Evolutionary conservation across 805 yeast species (phyloP).

Genomic region (Monosporozyma aerobia): DNA sequence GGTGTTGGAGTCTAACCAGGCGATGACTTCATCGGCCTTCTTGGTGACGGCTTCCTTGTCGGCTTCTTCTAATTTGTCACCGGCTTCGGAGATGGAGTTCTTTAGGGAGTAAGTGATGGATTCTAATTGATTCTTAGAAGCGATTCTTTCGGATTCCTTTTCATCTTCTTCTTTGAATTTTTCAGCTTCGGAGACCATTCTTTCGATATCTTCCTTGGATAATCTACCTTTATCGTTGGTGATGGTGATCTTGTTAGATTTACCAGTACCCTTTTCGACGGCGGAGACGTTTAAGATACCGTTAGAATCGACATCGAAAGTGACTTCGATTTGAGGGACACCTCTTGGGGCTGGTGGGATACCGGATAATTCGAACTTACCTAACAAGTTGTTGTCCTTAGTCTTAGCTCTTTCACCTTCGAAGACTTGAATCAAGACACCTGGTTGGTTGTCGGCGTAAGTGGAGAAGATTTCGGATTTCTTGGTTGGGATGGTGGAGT

Average conservation of each 20-base stretch:
- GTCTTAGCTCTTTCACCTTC: slow-evolving; percentile 99
- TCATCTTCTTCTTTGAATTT: slow-evolving; percentile 96
- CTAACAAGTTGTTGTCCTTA: slow-evolving; percentile 92
- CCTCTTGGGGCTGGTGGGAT: slow-evolving; percentile 99
- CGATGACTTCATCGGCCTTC: slow-evolving; percentile 76
- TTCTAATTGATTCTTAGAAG: slow-evolving; percentile 92
- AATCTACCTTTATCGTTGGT: slow-evolving; percentile 99
- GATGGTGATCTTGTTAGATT: slow-evolving; percentile 91
- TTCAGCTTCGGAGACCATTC: slow-evolving; percentile 97
- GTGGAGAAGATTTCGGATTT: slow-evolving; percentile 97
- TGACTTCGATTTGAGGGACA: slow-evolving; percentile 96
- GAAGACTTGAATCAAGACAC: slow-evolving; percentile 95
- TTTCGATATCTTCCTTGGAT: slow-evolving; percentile 94
- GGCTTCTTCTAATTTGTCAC: slow-evolving; percentile 67
- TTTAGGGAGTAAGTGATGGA: slow-evolving; percentile 92
- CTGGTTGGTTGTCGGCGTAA: slow-evolving; percentile 98
- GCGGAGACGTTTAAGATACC: slow-evolving; percentile 97
- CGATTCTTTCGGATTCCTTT: slow-evolving; percentile 85
- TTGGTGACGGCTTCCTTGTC: slow-evolving; percentile 68
- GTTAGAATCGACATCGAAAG: slow-evolving; percentile 93
- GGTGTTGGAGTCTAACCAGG: slow-evolving; percentile 89
- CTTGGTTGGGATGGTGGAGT: slow-evolving; percentile 97
- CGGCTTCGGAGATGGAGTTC: slow-evolving; percentile 67
- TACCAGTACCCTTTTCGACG: slow-evolving; percentile 98
- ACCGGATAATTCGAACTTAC: slow-evolving; percentile 94